Base-by-base conservation (phyloP, 1,139 yeast genomes). In the Torulaspora globosa region DNA sequence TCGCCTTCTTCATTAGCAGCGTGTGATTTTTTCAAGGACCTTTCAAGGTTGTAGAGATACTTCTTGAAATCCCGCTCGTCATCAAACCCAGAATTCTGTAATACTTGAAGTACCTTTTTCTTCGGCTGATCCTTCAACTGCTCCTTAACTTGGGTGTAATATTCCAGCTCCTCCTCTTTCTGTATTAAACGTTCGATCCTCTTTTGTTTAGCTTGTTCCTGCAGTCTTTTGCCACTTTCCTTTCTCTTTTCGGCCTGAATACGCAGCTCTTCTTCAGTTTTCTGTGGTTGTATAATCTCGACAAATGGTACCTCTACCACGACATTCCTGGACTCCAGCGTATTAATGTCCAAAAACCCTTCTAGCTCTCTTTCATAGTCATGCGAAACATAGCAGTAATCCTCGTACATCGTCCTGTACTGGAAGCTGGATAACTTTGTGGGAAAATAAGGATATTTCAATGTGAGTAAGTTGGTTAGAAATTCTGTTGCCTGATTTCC, bases 401-500 rank as follows among this genome's bases (percentile, higher is more conserved):
- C 86, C 39, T 83, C 78, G 43, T 89, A 75, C 60, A 92, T 66
- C 49, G 77, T 70, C 33, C 84, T 79, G 4, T 84, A 76, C 61
- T 92, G 95, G 45, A 74, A 70, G 10, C 70, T 68, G 7, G 81
- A 74, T 44, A 92, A 69, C 55, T 81, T 84, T 1, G 85, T 70
- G 3, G 98, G 97, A 63, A 89, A 92, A 57, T 82, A 83, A 0
- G 98, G 98, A 66, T 94, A 94, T 62, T 94, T 94, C 59, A 94
- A 72, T 1, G 82, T 74, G 41, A 94, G 68, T 28, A 85, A 72
- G 54, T 73, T 76, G 49, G 75, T 78, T 62, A 92, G 66, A 56
- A 75, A 90, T 41, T 75, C 79, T 28, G 76, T 79, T 1, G 90
- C 76, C 44, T 79, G 85, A 50, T 79, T 78, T 6, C 97, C 97